Base-by-base conservation (phyloP, 2,329 filamentous ascomycete species). In the Paradendryphiella salina region DNA sequence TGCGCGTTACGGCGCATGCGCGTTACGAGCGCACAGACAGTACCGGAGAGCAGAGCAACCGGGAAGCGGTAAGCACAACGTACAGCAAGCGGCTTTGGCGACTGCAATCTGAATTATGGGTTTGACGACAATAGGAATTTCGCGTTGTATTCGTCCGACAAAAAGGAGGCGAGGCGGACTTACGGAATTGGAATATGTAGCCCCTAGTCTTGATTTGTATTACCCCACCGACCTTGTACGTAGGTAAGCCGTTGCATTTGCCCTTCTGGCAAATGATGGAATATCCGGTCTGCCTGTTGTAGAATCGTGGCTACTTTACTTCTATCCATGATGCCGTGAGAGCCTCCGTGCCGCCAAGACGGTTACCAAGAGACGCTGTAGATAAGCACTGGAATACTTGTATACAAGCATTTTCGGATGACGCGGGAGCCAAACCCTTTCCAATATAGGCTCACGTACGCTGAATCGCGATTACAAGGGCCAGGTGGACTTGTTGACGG, bases 401-500 rank as follows among this genome's bases (percentile, higher is more conserved):
- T 13, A 23, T 21, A 11, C 11, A 36, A 29, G 33, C 15, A 36
- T 44, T 7, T 3, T 8, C 34, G 34, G 17, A 46, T 38, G 15
- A 28, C 6, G n/a, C 17, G 34, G 43, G 15, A 35, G 20, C 35
- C n/a, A 29, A 17, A 7, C 20, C 32, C n/a, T 11, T 36, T 21
- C 20, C 18, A 28, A 31, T 18, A 7, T 37, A 15, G 15, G 21
- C 14, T 11, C 5, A 31, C 23, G 10, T 6, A 34, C 8, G 15
- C 8, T 32, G 11, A 1, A 10, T 11, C 21, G 13, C 17, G 10
- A 46, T 32, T 38, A 59, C 35, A 47, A 55, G 4, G 33, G 15
- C 61, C 58, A 64, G 6, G 34, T 34, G 3, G 60, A 60, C 32
- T 43, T 62, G 28, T 46, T 65, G 3, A 71, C 64, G 6, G 49